A percentile compares a stretch with the other conserved stretches of the same genome.
These are phyloP conservation scores for Craterostigma plantagineum DNA, from an alignment of 257 asterid genomes.

Conservation along the genomic window DNA sequence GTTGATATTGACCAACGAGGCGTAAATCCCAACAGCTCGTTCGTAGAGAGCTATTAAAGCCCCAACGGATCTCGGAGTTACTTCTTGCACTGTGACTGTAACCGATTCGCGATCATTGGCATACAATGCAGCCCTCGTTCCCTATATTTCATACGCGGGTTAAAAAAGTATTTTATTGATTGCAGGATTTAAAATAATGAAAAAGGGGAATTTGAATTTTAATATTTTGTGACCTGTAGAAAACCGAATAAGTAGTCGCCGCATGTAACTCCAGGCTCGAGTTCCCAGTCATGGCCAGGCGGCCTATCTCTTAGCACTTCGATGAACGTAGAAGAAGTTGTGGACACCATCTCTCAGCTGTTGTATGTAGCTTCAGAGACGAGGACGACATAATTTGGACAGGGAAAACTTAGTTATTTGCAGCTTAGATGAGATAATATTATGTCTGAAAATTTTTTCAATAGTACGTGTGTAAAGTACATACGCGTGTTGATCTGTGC, in stretches of 20 bases:
- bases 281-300: constrained; percentile 99
- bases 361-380: constrained; percentile 68
- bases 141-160: constrained; percentile 24
- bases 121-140: constrained; percentile 92
- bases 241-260: constrained; percentile 97
- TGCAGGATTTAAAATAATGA: background rate
- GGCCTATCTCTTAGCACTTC: constrained; percentile 98
- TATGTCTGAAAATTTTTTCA: constrained; percentile 13
- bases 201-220: constrained; percentile 1
- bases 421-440: constrained; percentile 92
- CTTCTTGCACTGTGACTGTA: constrained; percentile 94
- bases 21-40: constrained; percentile 95
- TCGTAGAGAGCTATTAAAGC: constrained; percentile 91
- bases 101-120: constrained; percentile 79
- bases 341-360: constrained; percentile 96
- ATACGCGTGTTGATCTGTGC: constrained; percentile 99
- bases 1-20: constrained; percentile 80
- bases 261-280: constrained; percentile 94
- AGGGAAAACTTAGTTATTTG: constrained; percentile 80
- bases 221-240: constrained; percentile 84
- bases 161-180: background rate
- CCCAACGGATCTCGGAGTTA: constrained; percentile 93
- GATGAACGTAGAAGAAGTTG: constrained; percentile 86
- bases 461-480: constrained; percentile 12
- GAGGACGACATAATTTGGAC: constrained; percentile 23